These are phyloP conservation scores for Gigaspora rosea DNA, from an alignment of 192 early-diverging fungal genomes.

Conservation along the genomic window DNA sequence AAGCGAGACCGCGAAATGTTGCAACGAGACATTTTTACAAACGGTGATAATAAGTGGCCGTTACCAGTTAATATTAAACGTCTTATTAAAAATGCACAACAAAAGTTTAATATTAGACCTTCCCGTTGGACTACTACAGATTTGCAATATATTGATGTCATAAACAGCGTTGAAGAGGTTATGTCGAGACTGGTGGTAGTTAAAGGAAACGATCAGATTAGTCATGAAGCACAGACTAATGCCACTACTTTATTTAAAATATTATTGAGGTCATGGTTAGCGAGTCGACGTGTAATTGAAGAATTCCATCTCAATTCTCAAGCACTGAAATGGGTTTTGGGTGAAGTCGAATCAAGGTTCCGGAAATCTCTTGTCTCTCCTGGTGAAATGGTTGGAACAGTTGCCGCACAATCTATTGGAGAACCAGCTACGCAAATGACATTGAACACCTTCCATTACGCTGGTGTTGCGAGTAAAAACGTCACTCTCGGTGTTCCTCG, in stretches of 20 bases:
- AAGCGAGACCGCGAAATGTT: slow-evolving; percentile 72
- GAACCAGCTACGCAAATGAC: slow-evolving; percentile 99
- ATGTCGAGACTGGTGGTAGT: slow-evolving; percentile 63
- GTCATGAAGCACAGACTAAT: slow-evolving; percentile 85
- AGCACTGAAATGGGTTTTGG: slow-evolving; percentile 93
- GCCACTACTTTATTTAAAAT: slow-evolving; percentile 94
- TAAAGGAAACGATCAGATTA: slow-evolving; percentile 86
- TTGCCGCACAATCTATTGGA: slow-evolving; percentile 98
- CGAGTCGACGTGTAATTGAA: slow-evolving; percentile 85
- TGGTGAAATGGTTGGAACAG: slow-evolving; percentile 97
- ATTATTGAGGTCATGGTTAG: slow-evolving; percentile 72
- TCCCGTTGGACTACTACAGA: slow-evolving; percentile 44
- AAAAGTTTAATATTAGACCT: slow-evolving; percentile 65
- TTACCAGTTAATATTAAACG: slow-evolving; percentile 90
- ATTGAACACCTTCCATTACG: slow-evolving; percentile 99
- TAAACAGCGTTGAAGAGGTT: slow-evolving; percentile 46
- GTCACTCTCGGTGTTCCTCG: slow-evolving; percentile 98
- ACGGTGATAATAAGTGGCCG: slow-evolving; percentile 75
- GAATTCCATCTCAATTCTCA: slow-evolving; percentile 84
- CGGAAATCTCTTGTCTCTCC: slow-evolving; percentile 88
- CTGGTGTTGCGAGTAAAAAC: slow-evolving; percentile 96
- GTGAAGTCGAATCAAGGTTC: slow-evolving; percentile 91
- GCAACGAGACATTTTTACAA: slow-evolving; percentile 79
- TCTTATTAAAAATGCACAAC: slow-evolving; percentile 88
- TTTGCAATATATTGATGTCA: slow-evolving; percentile 46